Evolutionary conservation across 192 early-diverging fungal species (phyloP).

Genomic region (Obelidium mucronatum): DNA sequence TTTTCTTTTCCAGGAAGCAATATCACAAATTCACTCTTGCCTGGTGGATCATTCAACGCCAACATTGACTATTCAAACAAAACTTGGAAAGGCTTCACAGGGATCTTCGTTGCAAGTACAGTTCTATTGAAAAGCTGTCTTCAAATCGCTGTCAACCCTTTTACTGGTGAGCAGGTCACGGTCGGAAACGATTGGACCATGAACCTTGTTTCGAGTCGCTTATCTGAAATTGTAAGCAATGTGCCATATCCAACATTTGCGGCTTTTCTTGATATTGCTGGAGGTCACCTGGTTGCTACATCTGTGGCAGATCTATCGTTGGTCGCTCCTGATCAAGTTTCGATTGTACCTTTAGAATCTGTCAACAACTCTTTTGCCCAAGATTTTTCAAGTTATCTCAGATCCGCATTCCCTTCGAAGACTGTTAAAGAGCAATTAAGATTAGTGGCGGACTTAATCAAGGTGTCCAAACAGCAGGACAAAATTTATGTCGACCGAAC

Average conservation of each 20-base stretch:
- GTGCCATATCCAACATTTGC: background rate
- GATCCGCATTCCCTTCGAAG: background rate
- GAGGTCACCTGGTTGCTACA: background rate
- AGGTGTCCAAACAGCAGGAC: background rate
- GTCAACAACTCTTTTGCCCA: background rate
- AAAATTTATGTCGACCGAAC: background rate
- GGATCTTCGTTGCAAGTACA: background rate
- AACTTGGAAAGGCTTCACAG: background rate
- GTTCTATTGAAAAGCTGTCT: background rate
- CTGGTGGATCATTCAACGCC: background rate
- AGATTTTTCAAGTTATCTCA: background rate
- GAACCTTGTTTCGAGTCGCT: background rate
- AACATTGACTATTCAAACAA: constrained; percentile 9
- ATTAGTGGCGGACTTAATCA: too few species aligned
- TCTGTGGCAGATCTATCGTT: background rate
- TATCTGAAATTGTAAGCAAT: background rate
- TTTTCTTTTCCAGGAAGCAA: background rate
- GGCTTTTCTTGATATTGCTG: background rate
- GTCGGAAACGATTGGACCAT: constrained; percentile 13
- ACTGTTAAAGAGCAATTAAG: background rate
- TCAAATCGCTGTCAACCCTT: background rate
- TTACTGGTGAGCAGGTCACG: background rate
- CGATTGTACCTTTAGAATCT: background rate
- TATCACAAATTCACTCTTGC: background rate
- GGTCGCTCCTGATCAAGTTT: background rate